Evolutionary conservation across 345 rosid species (phyloP).

Genomic region (Eucalyptus melliodora): DNA sequence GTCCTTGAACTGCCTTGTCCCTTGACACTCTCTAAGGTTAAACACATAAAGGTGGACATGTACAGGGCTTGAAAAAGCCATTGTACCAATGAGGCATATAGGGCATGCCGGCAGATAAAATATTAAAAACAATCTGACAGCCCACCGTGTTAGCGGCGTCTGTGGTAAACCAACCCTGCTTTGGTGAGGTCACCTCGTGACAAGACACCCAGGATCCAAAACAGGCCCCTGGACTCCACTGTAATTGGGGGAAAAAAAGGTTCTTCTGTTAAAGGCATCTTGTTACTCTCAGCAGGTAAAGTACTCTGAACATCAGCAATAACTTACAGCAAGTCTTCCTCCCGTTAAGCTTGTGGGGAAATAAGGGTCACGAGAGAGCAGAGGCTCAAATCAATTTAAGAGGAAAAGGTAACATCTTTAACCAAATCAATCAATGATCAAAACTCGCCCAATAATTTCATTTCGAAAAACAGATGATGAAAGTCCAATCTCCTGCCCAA

Average conservation of each 20-base stretch:
- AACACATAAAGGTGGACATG: no score
- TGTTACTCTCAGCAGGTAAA: neutral
- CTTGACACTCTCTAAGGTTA: no score
- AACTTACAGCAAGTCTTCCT: neutral
- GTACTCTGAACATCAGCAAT: neutral
- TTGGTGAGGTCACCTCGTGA: no score
- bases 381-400: neutral
- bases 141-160: no score
- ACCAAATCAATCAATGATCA: neutral
- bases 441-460: neutral
- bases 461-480: neutral
- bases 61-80: no score
- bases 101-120: no score
- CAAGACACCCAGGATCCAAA: no score
- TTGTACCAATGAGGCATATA: no score
- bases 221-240: no score
- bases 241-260: neutral
- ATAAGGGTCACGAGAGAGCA: neutral
- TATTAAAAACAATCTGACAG: rapidly evolving
- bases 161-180: no score
- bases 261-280: neutral
- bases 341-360: neutral
- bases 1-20: neutral
- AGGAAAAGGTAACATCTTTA: neutral
- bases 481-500: neutral